Evolutionary conservation across 2,329 filamentous ascomycete species (phyloP).

Genomic region (Huntiella savannae): DNA sequence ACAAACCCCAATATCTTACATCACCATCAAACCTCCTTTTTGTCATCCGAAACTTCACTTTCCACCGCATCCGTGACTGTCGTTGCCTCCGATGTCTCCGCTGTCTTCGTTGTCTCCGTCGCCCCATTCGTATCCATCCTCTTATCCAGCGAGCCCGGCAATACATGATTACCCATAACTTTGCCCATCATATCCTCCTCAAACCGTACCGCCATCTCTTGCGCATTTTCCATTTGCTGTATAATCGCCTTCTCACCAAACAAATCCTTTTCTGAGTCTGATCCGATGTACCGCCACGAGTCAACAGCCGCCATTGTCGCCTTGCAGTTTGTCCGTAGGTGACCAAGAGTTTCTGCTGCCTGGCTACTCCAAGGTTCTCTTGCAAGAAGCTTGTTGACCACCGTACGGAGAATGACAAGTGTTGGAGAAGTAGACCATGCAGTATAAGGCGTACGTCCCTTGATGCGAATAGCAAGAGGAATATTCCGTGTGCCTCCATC

Average conservation of each 20-base stretch:
- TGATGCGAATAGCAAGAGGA: conserved; percentile 14
- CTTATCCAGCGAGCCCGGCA: conserved; percentile 30
- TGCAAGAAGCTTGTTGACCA: conserved; percentile 30
- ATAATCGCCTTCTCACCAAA: conserved; percentile 10
- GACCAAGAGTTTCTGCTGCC: conserved; percentile 18
- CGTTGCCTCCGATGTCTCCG: no score
- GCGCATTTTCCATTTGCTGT: background rate
- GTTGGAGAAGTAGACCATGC: conserved; percentile 26
- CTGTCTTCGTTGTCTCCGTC: no score
- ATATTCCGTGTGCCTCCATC: conserved; percentile 13
- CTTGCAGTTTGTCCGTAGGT: conserved; percentile 18
- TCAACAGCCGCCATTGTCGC: conserved; percentile 18
- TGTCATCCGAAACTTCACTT: no score
- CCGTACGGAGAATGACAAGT: conserved; percentile 28
- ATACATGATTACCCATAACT: background rate
- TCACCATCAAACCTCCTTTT: no score
- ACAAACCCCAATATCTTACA: no score
- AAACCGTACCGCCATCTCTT: no score
- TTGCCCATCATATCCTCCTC: no score
- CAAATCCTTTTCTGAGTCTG: conserved; percentile 8
- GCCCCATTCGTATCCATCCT: conserved; percentile 13
- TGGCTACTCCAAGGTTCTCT: conserved; percentile 29
- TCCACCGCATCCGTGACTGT: no score
- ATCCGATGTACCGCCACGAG: conserved; percentile 9
- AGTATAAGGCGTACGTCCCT: conserved; percentile 17